phyloP scores from a whole-genome alignment of 257 asterid species.

The Solanum neorickii region DNA sequence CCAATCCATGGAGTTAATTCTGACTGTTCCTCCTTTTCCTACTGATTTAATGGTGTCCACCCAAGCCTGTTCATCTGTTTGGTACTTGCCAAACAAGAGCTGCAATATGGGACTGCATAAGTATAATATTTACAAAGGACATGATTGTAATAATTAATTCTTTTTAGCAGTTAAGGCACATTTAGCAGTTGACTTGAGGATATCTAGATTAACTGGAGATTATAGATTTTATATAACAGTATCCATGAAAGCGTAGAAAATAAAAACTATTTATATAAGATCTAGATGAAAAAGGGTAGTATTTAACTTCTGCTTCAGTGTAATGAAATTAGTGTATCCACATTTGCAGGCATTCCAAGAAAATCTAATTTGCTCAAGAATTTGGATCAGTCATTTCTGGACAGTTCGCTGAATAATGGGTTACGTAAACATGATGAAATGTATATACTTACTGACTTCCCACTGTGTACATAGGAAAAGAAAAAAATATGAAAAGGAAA shows the following conservation, averaged over 20 bases:
- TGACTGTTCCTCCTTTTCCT: constrained; percentile 36
- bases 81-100: constrained; percentile 58
- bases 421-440: background rate
- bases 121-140: background rate
- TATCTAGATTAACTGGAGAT: background rate
- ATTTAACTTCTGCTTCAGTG: background rate
- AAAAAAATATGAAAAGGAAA: background rate
- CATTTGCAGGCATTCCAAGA: background rate
- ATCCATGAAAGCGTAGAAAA: background rate
- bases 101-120: constrained; percentile 19
- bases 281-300: background rate
- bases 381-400: background rate
- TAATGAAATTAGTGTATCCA: background rate
- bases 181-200: background rate
- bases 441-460: background rate
- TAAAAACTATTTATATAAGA: background rate
- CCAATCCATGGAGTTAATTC: constrained; percentile 88
- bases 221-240: background rate
- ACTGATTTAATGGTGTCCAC: constrained; percentile 74
- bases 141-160: background rate
- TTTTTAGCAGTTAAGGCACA: background rate
- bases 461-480: background rate
- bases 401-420: background rate
- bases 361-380: background rate
- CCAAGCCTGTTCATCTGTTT: constrained; percentile 86